Evolutionary conservation across 129 eudicot species (phyloP), one percentile per base, ranked within the genome.

Genomic region (Dittrichia graveolens): DNA sequence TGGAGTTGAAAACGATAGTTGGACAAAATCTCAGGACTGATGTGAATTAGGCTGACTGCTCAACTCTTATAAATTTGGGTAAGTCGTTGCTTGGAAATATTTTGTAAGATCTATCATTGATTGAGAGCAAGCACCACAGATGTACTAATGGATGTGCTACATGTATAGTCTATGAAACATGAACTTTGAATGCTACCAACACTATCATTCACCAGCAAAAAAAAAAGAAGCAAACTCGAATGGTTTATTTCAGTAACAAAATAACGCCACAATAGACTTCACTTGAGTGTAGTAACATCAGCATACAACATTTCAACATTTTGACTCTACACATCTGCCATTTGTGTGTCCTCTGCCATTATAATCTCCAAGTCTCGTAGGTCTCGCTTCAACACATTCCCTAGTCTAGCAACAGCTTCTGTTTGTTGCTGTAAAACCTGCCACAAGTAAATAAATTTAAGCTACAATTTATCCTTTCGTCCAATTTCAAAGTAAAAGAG

Each of bases 351-450:
- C 52, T 94, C 96, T 0, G 96, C 87, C 96, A 94, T 86, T 68
- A 94, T 94, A 52, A 94, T 90, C 84, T 90, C 98, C 98, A 94
- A 81, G 59, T 94, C 96, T 65, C 98, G 64, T 24, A 85, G 62
- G 46, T 94, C 98, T 56, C 98, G 82, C 68, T 90, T 94, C 93
- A 94, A 69, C 73, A 94, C 96, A 66, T 72, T 87, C 50, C 92
- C 96, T 72, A 94, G 84, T 80, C 95, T 83, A 8, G 86, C 86
- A 63, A 94, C 90, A 34, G 96, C 98, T 74, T 87, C 96, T 3
- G 98, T 94, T 80, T 94, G 96, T 82, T 90, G 89, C 69, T 89
- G 98, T 68, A 93, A 77, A 42, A 93, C 98, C 98, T 92, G 80
- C 31, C 31, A 24, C 31, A 2, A 24, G 31, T 24, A 2, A 24